phyloP scores from a whole-genome alignment of 257 asterid genomes.

The Cruciata laevipes region DNA sequence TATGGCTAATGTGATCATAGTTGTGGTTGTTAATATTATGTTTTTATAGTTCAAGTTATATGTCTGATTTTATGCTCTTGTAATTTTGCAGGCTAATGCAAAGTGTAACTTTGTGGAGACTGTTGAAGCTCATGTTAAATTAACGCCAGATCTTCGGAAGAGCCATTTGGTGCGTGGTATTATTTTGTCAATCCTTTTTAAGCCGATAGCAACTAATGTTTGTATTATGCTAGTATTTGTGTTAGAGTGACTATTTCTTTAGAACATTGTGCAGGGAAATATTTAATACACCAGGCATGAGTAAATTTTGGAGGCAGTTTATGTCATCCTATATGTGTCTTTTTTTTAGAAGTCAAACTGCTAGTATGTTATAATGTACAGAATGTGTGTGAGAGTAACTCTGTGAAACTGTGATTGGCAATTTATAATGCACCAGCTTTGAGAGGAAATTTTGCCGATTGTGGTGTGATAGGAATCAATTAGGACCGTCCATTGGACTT shows the following conservation, averaged over 20 bases:
- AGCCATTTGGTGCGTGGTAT: slow-evolving; percentile 73
- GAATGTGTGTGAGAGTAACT: too few species aligned
- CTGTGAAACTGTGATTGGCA: not conserved
- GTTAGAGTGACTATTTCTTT: not conserved
- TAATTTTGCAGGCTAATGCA: slow-evolving; percentile 60
- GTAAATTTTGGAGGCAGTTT: too few species aligned
- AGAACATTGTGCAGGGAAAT: too few species aligned
- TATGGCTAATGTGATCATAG: not conserved
- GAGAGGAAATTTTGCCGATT: not conserved
- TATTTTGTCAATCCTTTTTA: not conserved
- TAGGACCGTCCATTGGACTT: not conserved
- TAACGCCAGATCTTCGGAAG: slow-evolving; percentile 85
- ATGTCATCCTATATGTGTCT: too few species aligned
- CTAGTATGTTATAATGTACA: too few species aligned
- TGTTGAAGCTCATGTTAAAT: slow-evolving; percentile 83
- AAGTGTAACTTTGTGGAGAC: slow-evolving; percentile 71
- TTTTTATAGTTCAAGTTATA: not conserved
- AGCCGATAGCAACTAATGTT: not conserved
- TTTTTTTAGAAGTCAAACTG: too few species aligned
- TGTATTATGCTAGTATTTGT: not conserved
- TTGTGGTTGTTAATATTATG: not conserved
- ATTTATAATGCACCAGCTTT: not conserved
- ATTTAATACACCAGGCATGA: too few species aligned
- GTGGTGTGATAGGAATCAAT: not conserved
- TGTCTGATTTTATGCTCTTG: slow-evolving; percentile 23